Evolutionary conservation across 2,329 filamentous ascomycete species (phyloP).

Genomic region (Torrubiella hemipterigena): DNA sequence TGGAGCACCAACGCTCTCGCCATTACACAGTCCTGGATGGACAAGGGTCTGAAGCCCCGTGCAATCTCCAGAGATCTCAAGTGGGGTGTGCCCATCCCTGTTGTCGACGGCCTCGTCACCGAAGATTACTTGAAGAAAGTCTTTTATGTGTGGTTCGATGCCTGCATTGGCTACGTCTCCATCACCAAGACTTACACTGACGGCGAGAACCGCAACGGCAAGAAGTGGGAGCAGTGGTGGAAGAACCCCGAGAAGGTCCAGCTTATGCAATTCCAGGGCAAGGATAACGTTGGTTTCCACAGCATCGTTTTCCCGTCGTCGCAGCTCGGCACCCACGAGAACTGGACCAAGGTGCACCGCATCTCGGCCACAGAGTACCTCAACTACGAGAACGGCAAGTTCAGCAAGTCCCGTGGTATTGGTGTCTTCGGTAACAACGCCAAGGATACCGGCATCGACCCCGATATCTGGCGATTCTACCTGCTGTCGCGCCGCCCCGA

Average conservation of each 20-base stretch:
- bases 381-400: constrained; percentile 83
- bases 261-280: constrained; percentile 93
- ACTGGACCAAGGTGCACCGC: constrained; percentile 83
- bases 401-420: constrained; percentile 80
- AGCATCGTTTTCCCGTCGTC: constrained; percentile 84
- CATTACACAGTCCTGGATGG: constrained; percentile 72
- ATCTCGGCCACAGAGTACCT: constrained; percentile 80
- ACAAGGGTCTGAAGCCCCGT: constrained; percentile 72
- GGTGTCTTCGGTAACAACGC: constrained; percentile 89
- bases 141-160: constrained; percentile 89
- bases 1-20: constrained; percentile 66
- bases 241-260: constrained; percentile 76
- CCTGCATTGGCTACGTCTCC: constrained; percentile 88
- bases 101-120: constrained; percentile 35
- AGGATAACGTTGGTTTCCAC: constrained; percentile 54
- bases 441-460: constrained; percentile 69
- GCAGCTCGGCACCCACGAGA: constrained; percentile 71
- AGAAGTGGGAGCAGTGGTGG: constrained; percentile 92
- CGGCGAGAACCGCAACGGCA: constrained; percentile 27
- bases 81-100: constrained; percentile 61
- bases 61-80: constrained; percentile 88
- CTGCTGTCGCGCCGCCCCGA: constrained; percentile 78
- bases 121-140: constrained; percentile 53
- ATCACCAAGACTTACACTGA: constrained; percentile 84
- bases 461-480: constrained; percentile 92